Base-by-base conservation (phyloP, 2,329 filamentous ascomycete genomes). In the Venturia effusa region DNA sequence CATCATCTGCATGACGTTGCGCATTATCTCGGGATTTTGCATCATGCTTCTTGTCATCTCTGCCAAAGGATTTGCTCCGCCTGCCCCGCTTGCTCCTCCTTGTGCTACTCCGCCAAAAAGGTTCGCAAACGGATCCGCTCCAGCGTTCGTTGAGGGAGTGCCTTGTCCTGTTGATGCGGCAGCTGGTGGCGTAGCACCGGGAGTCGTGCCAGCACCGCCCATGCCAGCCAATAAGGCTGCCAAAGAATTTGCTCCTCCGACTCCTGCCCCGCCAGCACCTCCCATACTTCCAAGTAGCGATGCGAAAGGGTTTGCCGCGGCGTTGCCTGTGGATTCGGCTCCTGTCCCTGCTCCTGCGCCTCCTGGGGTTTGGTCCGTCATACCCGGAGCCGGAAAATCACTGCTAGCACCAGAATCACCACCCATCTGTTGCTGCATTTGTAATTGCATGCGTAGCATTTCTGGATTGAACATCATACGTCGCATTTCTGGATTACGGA, bases 391-490 rank as follows among this genome's bases (percentile, higher is more conserved):
- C 15, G 94, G 92, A 73, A 99, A 97, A 5, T 62, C 48, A n/a
- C 34, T 48, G n/a, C 4, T 15, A 4, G 84, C 80, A 75, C 78
- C 66, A 76, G 80, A 65, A 70, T 74, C 63, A 76, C 80, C 64
- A 81, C 83, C 55, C 78, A 87, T 84, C 64, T 77, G 76, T 66
- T 89, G 83, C 72, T 92, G 88, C 85, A 97, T 88, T 66, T 90
- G 86, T 70, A 90, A 84, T 70, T 92, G 90, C 74, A 89, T 86
- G 65, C 91, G 83, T 68, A 99, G 84, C 69, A 91, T 86, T 55
- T 91, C 85, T 4, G 94, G 94, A 72, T 95, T 92, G 67, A 91
- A 93, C 82, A 99, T 88, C 89, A 97, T 94, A 61, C 89, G 83
- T 70, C 94, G 85, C 77, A 97, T 92, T 67, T 92, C 84, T 0